A percentile compares a stretch with the other conserved stretches of the same genome.
These are phyloP conservation scores for Fusarium coicis DNA, from an alignment of 2,329 filamentous ascomycete species.

Conservation along the genomic window DNA sequence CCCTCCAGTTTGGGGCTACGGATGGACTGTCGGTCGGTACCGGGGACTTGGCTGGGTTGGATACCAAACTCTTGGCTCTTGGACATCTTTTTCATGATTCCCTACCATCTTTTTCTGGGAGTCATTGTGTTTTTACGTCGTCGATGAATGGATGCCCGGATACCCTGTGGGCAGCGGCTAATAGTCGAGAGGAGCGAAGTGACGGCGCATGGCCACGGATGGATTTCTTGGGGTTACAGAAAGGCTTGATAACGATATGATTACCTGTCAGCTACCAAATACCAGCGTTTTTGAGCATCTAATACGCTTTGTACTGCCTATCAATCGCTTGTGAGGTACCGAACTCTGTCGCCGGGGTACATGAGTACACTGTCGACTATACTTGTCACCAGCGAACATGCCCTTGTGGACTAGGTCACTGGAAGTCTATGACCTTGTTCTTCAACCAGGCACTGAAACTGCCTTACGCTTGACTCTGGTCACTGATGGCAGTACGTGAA, in stretches of 20 bases:
- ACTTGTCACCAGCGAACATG: not conserved
- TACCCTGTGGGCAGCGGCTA: slow-evolving; percentile 45
- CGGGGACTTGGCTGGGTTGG: slow-evolving; percentile 26
- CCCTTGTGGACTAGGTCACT: not conserved
- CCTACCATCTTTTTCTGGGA: slow-evolving; percentile 36
- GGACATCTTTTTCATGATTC: slow-evolving; percentile 24
- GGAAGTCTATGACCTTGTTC: not conserved
- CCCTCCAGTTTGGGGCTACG: slow-evolving; percentile 30
- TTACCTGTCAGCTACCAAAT: slow-evolving; percentile 31
- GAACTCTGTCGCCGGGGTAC: not conserved
- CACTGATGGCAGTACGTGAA: not conserved
- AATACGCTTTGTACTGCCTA: not conserved
- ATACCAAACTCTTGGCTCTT: slow-evolving; percentile 36
- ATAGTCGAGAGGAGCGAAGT: slow-evolving; percentile 36
- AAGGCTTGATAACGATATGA: slow-evolving; percentile 26
- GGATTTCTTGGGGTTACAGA: slow-evolving; percentile 33
- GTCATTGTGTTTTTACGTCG: slow-evolving; percentile 36
- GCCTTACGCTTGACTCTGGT: not conserved
- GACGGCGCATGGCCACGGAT: slow-evolving; percentile 24
- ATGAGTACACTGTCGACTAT: not conserved
- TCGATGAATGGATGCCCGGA: slow-evolving; percentile 44
- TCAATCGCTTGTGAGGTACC: not conserved
- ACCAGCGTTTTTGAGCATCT: not conserved
- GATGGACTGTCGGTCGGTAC: slow-evolving; percentile 25
- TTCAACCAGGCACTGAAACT: not conserved